phyloP scores from a whole-genome alignment of 768 basidiomycete species.

The Phaeolepiota aurea region DNA sequence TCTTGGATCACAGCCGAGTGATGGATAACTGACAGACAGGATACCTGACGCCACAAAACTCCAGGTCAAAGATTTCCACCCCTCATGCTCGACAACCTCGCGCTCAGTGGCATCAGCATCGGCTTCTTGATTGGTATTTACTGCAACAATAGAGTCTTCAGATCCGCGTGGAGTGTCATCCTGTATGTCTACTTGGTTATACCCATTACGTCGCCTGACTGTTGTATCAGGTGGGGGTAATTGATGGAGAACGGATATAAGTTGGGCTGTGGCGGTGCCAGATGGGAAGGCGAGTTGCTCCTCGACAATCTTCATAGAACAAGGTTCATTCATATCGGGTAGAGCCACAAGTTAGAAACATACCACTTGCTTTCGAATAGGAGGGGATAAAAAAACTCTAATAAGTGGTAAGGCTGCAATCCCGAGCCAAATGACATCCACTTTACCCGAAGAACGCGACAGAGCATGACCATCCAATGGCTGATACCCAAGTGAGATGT shows the following conservation, averaged over 20 bases:
- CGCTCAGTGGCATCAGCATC: conserved; percentile 25
- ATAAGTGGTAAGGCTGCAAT: no score
- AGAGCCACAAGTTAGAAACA: conserved; percentile 15
- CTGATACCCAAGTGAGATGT: conserved; percentile 60
- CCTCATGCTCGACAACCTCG: conserved; percentile 49
- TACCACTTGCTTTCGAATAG: conserved; percentile 90
- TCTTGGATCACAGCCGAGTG: conserved; percentile 2
- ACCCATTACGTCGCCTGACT: conserved; percentile 49
- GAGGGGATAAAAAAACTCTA: conserved; percentile 93
- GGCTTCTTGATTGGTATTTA: conserved; percentile 15
- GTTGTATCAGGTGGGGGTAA: conserved; percentile 58
- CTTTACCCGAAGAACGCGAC: conserved; percentile 88
- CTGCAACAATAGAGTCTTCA: conserved; percentile 7
- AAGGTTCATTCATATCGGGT: neutral
- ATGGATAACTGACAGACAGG: conserved; percentile 54
- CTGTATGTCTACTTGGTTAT: conserved; percentile 33
- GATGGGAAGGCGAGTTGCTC: conserved; percentile 93
- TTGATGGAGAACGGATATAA: conserved; percentile 84
- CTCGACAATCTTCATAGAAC: conserved; percentile 65
- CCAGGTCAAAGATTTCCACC: conserved; percentile 71
- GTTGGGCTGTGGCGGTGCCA: conserved; percentile 92
- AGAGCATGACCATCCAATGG: conserved; percentile 82
- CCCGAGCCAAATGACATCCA: no score
- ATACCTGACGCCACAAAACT: conserved; percentile 71
- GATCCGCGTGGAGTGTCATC: conserved; percentile 17